Conservation (phyloP, 805 yeast species). For the Lipomyces orientalis region DNA sequence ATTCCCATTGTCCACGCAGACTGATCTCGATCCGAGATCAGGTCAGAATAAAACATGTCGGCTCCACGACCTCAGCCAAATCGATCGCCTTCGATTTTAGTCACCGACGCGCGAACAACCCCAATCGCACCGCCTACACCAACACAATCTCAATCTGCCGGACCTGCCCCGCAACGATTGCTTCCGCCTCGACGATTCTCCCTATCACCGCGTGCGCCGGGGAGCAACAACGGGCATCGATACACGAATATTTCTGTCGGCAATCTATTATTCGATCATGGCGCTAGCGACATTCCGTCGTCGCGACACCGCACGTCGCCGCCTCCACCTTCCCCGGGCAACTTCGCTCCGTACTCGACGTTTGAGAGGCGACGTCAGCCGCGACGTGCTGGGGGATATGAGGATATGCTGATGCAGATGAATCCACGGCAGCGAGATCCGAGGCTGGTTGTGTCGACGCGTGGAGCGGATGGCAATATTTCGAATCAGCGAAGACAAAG, state of each 20-base stretch:
- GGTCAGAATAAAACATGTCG: neutral
- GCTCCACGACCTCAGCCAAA: slow-evolving; percentile 15
- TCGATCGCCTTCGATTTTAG: slow-evolving; percentile 89
- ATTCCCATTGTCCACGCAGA: neutral
- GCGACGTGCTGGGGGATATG: neutral
- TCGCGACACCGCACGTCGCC: slow-evolving; percentile 61
- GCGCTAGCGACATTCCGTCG: slow-evolving; percentile 84
- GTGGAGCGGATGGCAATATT: neutral
- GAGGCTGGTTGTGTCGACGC: slow-evolving; percentile 14
- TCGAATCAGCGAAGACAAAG: slow-evolving; percentile 9
- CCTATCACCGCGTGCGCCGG: slow-evolving; percentile 7
- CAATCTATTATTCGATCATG: slow-evolving; percentile 65
- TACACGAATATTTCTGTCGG: slow-evolving; percentile 84
- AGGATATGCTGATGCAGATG: slow-evolving; percentile 16
- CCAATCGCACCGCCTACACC: slow-evolving; percentile 41
- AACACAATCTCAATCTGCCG: slow-evolving; percentile 48
- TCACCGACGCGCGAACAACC: slow-evolving; percentile 77
- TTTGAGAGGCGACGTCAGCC: neutral
- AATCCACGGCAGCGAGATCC: slow-evolving; percentile 18
- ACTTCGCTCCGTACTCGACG: slow-evolving; percentile 16
- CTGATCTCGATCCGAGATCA: neutral
- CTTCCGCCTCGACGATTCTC: slow-evolving; percentile 1
- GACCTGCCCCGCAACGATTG: slow-evolving; percentile 44
- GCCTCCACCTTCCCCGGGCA: neutral
- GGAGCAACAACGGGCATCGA: slow-evolving; percentile 42